Percentiles rank a stretch among this genome's conserved stretches.
These are phyloP conservation scores for Cyclospora cayetanensis DNA, from an alignment of 169 alveolate genomes.

Conservation along the genomic window DNA sequence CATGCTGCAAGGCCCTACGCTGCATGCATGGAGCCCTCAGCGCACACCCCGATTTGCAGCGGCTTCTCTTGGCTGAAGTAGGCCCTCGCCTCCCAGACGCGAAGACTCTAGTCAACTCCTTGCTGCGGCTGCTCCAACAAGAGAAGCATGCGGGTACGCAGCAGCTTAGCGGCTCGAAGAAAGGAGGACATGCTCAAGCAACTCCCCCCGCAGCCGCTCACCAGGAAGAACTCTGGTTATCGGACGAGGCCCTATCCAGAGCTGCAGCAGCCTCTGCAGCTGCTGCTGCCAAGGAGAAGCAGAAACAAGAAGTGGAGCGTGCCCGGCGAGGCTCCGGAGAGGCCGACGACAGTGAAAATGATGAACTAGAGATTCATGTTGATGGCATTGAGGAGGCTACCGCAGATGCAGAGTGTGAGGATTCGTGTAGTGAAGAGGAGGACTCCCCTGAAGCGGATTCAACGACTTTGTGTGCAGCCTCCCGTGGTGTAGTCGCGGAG, in stretches of 20 bases:
- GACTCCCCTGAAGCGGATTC: no score
- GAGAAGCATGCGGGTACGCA: background rate
- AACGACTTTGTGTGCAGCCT: no score
- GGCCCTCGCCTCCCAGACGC: constrained; percentile 25
- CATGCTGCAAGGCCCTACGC: constrained; percentile 43
- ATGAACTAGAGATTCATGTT: constrained; percentile 16
- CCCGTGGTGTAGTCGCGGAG: background rate
- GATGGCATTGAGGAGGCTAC: constrained; percentile 27
- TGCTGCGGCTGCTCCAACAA: constrained; percentile 35
- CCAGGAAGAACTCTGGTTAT: background rate
- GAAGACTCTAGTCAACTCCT: constrained; percentile 27
- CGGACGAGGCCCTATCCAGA: constrained; percentile 47
- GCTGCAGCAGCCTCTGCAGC: constrained; percentile 45
- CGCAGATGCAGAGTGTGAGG: background rate
- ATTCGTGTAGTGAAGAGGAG: background rate
- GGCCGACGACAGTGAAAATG: background rate
- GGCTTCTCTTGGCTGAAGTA: background rate
- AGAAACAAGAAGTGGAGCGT: background rate
- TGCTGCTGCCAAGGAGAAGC: constrained; percentile 26
- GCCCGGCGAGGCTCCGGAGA: background rate
- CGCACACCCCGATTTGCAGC: background rate
- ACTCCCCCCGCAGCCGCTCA: background rate
- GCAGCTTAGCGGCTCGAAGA: background rate
- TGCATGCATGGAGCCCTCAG: constrained; percentile 28
- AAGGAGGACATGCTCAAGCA: background rate